Evolutionary conservation across 2,329 filamentous ascomycete species (phyloP).

Genomic region (Colletotrichum sojae): DNA sequence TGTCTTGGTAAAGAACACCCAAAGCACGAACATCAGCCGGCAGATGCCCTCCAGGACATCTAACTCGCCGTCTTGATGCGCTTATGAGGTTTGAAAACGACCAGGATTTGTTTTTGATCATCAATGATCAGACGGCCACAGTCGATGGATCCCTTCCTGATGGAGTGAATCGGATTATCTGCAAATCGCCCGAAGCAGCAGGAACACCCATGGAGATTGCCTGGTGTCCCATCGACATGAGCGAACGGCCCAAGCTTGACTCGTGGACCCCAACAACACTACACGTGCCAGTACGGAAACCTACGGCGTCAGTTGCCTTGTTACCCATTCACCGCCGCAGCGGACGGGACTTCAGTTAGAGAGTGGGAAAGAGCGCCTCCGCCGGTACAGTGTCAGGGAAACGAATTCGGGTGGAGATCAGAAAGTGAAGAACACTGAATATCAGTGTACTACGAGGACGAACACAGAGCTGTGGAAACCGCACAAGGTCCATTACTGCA

Average conservation of each 20-base stretch:
- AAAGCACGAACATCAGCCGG: conserved; percentile 1
- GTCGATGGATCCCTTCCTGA: conserved; percentile 2
- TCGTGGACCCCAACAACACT: not conserved
- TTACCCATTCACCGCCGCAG: conserved; percentile 20
- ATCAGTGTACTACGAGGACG: no score
- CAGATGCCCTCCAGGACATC: conserved; percentile 10
- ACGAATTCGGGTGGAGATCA: conserved; percentile 1
- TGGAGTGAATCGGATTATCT: conserved; percentile 18
- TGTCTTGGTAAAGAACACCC: no score
- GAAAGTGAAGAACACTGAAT: not conserved
- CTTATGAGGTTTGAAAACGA: conserved; percentile 18
- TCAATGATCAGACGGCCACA: conserved; percentile 14
- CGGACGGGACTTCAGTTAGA: not conserved
- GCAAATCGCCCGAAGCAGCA: conserved; percentile 18
- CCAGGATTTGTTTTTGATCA: not conserved
- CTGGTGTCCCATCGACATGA: no score
- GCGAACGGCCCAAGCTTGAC: conserved; percentile 7
- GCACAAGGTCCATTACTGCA: no score
- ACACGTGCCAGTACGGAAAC: conserved; percentile 2
- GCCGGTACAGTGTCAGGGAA: not conserved
- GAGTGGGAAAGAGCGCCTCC: not conserved
- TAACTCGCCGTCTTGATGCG: not conserved
- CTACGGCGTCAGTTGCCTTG: not conserved
- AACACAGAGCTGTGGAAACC: conserved; percentile 16
- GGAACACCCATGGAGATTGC: conserved; percentile 6